Evolutionary conservation across 176 grass and related monocot genomes (phyloP).

Genomic region (Themeda triandra): DNA sequence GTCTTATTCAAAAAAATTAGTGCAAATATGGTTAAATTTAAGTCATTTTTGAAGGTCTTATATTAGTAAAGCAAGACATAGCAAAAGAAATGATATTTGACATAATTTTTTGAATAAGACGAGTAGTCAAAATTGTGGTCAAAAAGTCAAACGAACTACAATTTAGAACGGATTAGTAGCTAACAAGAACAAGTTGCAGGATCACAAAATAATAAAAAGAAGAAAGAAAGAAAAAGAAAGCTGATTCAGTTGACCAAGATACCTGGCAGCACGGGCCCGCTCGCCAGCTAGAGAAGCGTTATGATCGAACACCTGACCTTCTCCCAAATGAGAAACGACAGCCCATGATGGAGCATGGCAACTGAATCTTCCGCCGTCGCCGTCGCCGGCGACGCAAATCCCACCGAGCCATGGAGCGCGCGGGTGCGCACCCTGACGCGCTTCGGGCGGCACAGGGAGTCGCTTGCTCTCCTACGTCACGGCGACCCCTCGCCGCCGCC

Average conservation of each 20-base stretch:
- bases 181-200: not conserved
- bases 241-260: not conserved
- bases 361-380: not conserved
- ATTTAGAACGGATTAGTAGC: no score
- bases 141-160: no score
- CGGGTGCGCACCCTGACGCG: slow-evolving; percentile 36
- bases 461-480: slow-evolving; percentile 34
- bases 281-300: not conserved
- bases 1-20: no score
- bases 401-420: slow-evolving; percentile 37
- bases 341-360: slow-evolving; percentile 14
- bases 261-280: not conserved
- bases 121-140: no score
- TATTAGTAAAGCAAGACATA: no score
- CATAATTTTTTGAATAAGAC: no score
- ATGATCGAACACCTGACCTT: not conserved
- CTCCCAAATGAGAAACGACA: not conserved
- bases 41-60: no score
- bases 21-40: no score
- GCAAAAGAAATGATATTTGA: no score
- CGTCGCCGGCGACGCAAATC: not conserved
- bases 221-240: not conserved
- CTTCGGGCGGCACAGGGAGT: slow-evolving; percentile 41
- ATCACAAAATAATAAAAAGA: not conserved
- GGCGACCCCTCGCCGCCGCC: slow-evolving; percentile 33